phyloP scores from a whole-genome alignment of 1,139 yeast genomes.

The Geotrichum candidum region DNA sequence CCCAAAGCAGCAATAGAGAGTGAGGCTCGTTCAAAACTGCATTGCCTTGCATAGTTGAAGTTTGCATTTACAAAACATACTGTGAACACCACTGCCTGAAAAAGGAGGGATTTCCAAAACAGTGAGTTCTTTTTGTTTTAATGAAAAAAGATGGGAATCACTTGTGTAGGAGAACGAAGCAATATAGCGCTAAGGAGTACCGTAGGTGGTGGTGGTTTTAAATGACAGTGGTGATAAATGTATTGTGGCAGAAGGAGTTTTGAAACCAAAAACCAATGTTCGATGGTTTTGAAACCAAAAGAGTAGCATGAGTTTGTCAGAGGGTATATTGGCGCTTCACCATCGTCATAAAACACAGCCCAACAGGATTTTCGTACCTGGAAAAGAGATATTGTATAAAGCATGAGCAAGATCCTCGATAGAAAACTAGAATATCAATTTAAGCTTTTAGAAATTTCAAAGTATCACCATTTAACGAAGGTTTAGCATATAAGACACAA shows the following conservation, averaged over 20 bases:
- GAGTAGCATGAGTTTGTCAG: neutral
- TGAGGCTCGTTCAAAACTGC: neutral
- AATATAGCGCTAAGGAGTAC: neutral
- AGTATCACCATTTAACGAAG: neutral
- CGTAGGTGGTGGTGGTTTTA: neutral
- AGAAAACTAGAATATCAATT: neutral
- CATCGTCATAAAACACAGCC: neutral
- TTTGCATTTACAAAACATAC: neutral
- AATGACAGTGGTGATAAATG: neutral
- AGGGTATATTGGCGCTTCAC: neutral
- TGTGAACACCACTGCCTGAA: neutral
- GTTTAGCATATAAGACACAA: neutral
- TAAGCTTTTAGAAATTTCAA: no score
- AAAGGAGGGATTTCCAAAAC: neutral
- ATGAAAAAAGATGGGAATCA: neutral
- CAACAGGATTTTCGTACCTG: neutral
- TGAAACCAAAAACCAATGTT: neutral
- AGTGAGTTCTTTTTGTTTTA: neutral
- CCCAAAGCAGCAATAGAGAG: neutral
- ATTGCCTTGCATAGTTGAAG: neutral
- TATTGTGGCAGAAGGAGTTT: neutral
- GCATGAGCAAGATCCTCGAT: neutral
- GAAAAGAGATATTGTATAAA: neutral
- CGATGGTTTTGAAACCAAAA: neutral
- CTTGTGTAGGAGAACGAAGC: neutral